Evolutionary conservation across 164 flowering plant genomes (phyloP), one percentile per base, ranked within the genome.

Genomic region (Akebia trifoliata): DNA sequence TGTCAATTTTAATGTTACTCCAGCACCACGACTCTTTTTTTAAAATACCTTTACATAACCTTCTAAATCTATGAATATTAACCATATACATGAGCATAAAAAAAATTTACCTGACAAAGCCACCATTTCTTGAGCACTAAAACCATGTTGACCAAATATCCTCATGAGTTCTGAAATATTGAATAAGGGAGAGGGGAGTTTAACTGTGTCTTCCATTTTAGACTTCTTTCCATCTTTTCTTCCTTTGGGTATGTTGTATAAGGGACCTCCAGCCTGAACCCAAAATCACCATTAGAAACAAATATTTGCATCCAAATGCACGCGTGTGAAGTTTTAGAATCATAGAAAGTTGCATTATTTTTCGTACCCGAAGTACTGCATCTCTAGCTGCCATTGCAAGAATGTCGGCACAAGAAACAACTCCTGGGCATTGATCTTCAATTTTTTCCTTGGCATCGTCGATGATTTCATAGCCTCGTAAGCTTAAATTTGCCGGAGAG

Each of bases 331-430:
- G n/a, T n/a, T n/a, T n/a, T n/a, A n/a, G 0, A 72, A 46, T 24
- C 3, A 51, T 8, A 31, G 5, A 50, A 28, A 50, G 15, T 14
- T 15, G 14, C 18, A 32, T 20, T 5, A 6, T 17, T 30, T 29
- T 35, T 14, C 67, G 61, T 77, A 85, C 95, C 68, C 70, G 77
- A 60, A 87, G 69, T 29, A 91, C 82, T 15, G 95, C 95, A 60
- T 88, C 90, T 64, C 87, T 76, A 0, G 95, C 88, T n/a, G 90
- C 92, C 88, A 91, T 81, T 0, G 95, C 88, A 17, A 91, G 42
- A 42, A 91, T 83, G 58, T 91, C 98, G 45, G 98, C 90, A 50
- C 98, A 91, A 0, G 96, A 88, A 49, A 88, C 95, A 6, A 81
- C 81, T 8, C 90, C 88, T 1, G 95, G 96, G 54, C 96, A 88